Conservation (phyloP, 2,329 filamentous ascomycete genomes). For the Ceratocystis alfenasii region DNA sequence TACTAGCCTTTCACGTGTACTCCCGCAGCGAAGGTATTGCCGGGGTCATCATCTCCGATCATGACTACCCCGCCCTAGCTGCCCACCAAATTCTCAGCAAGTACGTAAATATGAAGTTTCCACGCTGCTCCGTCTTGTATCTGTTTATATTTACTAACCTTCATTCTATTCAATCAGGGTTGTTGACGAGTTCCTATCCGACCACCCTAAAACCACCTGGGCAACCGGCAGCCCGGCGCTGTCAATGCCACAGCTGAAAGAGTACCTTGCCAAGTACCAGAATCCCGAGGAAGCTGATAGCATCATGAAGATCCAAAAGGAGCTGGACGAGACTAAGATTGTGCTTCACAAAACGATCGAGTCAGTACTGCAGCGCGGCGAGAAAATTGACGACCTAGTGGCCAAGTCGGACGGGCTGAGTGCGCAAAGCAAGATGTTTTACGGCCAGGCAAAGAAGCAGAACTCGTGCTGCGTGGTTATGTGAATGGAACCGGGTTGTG, state of each 20-base stretch:
- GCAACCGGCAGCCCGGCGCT: slow-evolving; percentile 43
- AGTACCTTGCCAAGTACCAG: slow-evolving; percentile 65
- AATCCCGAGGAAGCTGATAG: slow-evolving; percentile 81
- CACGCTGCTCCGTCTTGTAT: background rate
- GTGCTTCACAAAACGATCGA: slow-evolving; percentile 95
- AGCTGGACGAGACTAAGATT: slow-evolving; percentile 95
- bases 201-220: slow-evolving; percentile 61
- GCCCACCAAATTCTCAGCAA: slow-evolving; percentile 82
- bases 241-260: slow-evolving; percentile 61
- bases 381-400: slow-evolving; percentile 92
- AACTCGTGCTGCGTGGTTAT: slow-evolving; percentile 65
- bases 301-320: slow-evolving; percentile 90
- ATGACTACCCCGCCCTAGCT: slow-evolving; percentile 63
- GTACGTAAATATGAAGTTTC: slow-evolving; percentile 19
- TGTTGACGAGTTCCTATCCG: slow-evolving; percentile 71
- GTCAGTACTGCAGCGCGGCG: slow-evolving; percentile 71
- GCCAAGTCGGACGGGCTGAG: slow-evolving; percentile 86
- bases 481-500: slow-evolving; percentile 33
- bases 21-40: slow-evolving; percentile 61
- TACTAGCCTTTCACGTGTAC: slow-evolving; percentile 66
- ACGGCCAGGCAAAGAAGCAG: slow-evolving; percentile 72
- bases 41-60: slow-evolving; percentile 65
- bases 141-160: slow-evolving; percentile 8
- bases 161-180: slow-evolving; percentile 31
- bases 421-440: slow-evolving; percentile 95